phyloP scores from a whole-genome alignment of 2,329 filamentous ascomycete species.

The Penicillium sp. region DNA sequence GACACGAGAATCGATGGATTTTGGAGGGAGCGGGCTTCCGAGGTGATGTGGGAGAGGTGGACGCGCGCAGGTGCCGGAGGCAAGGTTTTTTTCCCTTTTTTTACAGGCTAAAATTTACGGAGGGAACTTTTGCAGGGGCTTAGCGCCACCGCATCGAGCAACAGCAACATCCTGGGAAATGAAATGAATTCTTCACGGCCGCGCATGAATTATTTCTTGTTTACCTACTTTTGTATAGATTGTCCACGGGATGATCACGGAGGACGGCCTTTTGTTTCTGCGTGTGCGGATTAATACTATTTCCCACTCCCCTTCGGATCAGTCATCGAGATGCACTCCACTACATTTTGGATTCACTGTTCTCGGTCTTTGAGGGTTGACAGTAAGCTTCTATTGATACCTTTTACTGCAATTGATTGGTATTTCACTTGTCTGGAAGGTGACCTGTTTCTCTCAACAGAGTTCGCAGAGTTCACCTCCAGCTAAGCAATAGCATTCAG shows the following conservation, averaged over 20 bases:
- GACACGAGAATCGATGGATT: conserved; percentile 15
- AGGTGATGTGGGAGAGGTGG: conserved; percentile 22
- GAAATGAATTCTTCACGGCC: conserved; percentile 5
- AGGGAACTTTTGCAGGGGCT: conserved; percentile 33
- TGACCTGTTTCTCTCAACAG: too few relatives aligned
- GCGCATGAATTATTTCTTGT: conserved; percentile 4
- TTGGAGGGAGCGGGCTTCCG: conserved; percentile 33
- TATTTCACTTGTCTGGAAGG: too few relatives aligned
- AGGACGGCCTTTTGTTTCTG: conserved; percentile 41
- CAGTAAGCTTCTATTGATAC: too few relatives aligned
- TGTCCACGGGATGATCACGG: conserved; percentile 30
- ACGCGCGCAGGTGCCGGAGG: conserved; percentile 28
- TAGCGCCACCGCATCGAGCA: conserved; percentile 31
- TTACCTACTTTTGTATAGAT: conserved; percentile 23
- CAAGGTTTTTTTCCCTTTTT: conserved; percentile 30
- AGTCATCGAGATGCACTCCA: too few relatives aligned
- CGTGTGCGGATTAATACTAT: conserved; percentile 42
- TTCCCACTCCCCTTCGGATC: conserved; percentile 26
- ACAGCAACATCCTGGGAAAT: conserved; percentile 29
- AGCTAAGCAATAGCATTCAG: too few relatives aligned
- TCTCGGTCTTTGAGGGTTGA: too few relatives aligned
- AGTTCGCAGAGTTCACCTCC: too few relatives aligned
- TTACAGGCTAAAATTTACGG: conserved; percentile 35
- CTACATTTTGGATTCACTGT: too few relatives aligned
- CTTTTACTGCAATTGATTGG: too few relatives aligned